phyloP scores from a whole-genome alignment of 2,329 filamentous ascomycete species.

The Septoria petroselini region DNA sequence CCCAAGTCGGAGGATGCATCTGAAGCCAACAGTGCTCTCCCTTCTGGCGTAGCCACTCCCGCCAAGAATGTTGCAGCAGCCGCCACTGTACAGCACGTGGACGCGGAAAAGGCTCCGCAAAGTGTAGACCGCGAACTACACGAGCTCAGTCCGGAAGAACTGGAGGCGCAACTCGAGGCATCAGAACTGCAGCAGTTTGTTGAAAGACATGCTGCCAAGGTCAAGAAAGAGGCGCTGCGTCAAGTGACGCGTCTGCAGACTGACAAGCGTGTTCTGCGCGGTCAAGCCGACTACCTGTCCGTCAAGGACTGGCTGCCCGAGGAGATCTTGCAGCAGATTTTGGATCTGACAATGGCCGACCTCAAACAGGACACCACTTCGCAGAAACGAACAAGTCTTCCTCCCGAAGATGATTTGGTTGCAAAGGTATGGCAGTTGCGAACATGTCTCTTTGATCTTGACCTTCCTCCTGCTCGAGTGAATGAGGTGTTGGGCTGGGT shows the following conservation, averaged over 20 bases:
- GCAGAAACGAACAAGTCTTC: conserved; percentile 51
- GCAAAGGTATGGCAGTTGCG: conserved; percentile 82
- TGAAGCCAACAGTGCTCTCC: conserved; percentile 29
- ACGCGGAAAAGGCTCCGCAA: conserved; percentile 12
- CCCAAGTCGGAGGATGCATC: conserved; percentile 52
- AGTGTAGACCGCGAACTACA: conserved; percentile 41
- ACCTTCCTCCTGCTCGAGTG: conserved; percentile 64
- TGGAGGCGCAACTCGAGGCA: conserved; percentile 83
- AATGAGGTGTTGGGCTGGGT: conserved; percentile 57
- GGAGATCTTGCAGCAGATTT: conserved; percentile 72
- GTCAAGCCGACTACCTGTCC: conserved; percentile 71
- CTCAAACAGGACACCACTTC: conserved; percentile 27
- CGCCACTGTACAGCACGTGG: conserved; percentile 31
- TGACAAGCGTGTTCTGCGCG: conserved; percentile 75
- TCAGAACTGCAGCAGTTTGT: conserved; percentile 85
- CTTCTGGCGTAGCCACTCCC: conserved; percentile 34
- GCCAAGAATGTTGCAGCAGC: conserved; percentile 26
- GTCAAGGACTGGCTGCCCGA: conserved; percentile 74
- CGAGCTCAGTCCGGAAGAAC: conserved; percentile 75
- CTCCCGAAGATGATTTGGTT: conserved; percentile 73
- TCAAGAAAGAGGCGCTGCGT: conserved; percentile 72
- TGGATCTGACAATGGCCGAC: conserved; percentile 69
- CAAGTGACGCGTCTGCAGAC: conserved; percentile 77
- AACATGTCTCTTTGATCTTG: conserved; percentile 65
- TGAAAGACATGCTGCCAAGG: conserved; percentile 77